These are phyloP conservation scores for Drosera spatulata DNA, from an alignment of 179 eudicot species.

Conservation along the genomic window DNA sequence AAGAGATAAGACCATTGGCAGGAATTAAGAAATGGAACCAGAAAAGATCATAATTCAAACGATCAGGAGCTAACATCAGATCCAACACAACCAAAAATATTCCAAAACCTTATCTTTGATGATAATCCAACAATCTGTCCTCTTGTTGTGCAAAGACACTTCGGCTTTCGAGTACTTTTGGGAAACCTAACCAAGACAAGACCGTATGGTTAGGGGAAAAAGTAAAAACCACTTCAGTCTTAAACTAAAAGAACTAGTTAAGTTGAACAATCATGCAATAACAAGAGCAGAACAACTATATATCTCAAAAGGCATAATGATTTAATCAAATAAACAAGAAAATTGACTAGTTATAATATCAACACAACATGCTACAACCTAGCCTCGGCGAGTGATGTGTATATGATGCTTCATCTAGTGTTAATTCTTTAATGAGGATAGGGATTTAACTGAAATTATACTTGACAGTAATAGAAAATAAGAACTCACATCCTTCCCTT, in stretches of 20 bases:
- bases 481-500: no score
- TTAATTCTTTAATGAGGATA: no score
- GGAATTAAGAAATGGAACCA: no score
- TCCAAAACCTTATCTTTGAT: conserved; percentile 76
- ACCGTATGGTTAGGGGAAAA: conserved; percentile 1
- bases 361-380: background rate
- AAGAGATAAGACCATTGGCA: no score
- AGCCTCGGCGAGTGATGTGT: no score
- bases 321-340: background rate
- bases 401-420: no score
- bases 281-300: background rate
- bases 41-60: no score
- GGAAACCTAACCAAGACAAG: conserved; percentile 24
- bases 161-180: conserved; percentile 56
- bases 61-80: no score
- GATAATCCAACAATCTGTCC: conserved; percentile 96
- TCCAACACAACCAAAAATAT: no score
- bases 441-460: no score
- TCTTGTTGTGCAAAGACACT: conserved; percentile 66
- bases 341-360: background rate
- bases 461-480: no score
- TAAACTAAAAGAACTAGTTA: background rate
- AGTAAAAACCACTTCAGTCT: conserved; percentile 1
- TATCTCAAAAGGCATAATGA: background rate
- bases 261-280: background rate